Base-by-base conservation (phyloP, 78 protist genomes). In the Tieghemostelium lacteum region DNA sequence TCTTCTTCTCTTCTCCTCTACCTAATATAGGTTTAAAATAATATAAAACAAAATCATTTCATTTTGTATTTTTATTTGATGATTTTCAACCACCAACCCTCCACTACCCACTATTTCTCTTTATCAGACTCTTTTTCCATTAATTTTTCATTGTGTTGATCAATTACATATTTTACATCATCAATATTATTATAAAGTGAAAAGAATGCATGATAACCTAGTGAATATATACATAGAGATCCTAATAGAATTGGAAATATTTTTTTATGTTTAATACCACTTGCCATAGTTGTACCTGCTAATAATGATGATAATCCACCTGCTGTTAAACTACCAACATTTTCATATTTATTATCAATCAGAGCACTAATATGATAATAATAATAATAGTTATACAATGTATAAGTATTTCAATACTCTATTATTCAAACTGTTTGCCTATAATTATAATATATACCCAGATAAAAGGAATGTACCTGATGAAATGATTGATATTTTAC, bases 201-300 rank as follows among this genome's bases (percentile, higher is more conserved):
- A 70, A 69, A 83, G 72, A 83, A 83, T 14, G 66, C 77, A 69
- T 83, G 91, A 69, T 83, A 83, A 45, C 77, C 61, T 74, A 69
- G 66, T 26, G 80, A 69, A n/a, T 60, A 6, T 24, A 83, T 7
- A 17, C 78, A 62, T 0, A 69, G 16, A 22, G 91, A 57, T 0
- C 91, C 78, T 5, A 83, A 42, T 12, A 62, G 24, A 19, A 83
- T 50, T 55, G 91, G 78, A 29, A 67, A 67, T 20, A 83, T 24
- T 19, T 69, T 83, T 69, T 58, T 69, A 39, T 55, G 26, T 33
- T 31, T 39, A 31, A 83, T 42, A 28, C 50, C 69, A 58, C 55
- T 69, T 28, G 78, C 91, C 7, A 65, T 29, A 10, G 63, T 69
- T 31, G 71, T 55, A 26, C 77, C 91, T 29, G 80, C 54, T 31